Conservation (phyloP, 805 yeast species). For the Schwanniomyces yamadae region DNA sequence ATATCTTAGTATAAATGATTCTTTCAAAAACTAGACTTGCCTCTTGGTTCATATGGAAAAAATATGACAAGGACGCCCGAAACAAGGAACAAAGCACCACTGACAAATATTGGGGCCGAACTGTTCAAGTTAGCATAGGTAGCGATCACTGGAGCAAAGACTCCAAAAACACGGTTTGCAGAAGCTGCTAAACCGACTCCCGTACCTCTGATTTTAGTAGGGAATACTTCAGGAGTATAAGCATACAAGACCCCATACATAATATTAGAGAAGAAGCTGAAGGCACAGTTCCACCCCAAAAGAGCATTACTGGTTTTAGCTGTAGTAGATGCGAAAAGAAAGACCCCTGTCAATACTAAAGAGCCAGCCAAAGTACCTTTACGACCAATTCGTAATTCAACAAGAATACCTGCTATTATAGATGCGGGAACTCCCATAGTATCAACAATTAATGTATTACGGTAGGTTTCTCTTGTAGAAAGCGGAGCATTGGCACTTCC, state of each 20-base stretch:
- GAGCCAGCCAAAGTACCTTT: slow-evolving; percentile 57
- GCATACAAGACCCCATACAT: slow-evolving; percentile 62
- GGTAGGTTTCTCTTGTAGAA: slow-evolving; percentile 30
- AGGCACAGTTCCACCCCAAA: slow-evolving; percentile 49
- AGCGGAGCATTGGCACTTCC: slow-evolving; percentile 27
- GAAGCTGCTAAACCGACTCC: slow-evolving; percentile 63
- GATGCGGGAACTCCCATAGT: slow-evolving; percentile 35
- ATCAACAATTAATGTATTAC: slow-evolving; percentile 31
- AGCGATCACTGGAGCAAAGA: slow-evolving; percentile 57
- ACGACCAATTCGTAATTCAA: slow-evolving; percentile 46
- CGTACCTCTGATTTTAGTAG: slow-evolving; percentile 48
- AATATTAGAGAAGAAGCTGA: slow-evolving; percentile 48
- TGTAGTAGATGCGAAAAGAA: slow-evolving; percentile 62
- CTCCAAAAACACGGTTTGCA: slow-evolving; percentile 51
- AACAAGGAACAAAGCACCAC: slow-evolving; percentile 53
- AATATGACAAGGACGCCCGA: slow-evolving; percentile 36
- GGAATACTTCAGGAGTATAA: slow-evolving; percentile 65
- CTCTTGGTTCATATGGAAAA: slow-evolving; percentile 29
- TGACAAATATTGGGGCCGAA: slow-evolving; percentile 59
- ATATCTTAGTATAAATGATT: no score
- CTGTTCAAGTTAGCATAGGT: slow-evolving; percentile 55
- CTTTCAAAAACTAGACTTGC: slow-evolving; percentile 14
- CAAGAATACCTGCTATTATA: slow-evolving; percentile 30
- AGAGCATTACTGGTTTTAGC: slow-evolving; percentile 50
- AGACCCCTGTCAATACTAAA: slow-evolving; percentile 52